Base-by-base conservation (phyloP, 2,329 filamentous ascomycete genomes). In the Phialophora tarda region DNA sequence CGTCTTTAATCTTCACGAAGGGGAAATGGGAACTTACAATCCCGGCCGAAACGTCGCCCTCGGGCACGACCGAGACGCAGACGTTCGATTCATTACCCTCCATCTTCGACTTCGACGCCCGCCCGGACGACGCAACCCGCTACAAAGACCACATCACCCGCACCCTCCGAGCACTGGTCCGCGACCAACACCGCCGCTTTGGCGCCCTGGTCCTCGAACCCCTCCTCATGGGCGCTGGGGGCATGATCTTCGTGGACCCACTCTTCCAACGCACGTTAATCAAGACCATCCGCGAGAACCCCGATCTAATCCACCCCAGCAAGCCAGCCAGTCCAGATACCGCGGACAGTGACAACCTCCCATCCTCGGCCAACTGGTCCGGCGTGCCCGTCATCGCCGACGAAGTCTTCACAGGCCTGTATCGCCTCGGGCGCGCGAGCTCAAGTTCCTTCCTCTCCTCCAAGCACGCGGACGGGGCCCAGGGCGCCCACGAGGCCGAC, bases 401-500 rank as follows among this genome's bases (percentile, higher is more conserved):
- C 74, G 92, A 96, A 75, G 92, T 96, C 41, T 96, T 96, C 78
- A 94, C 91, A 0, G 92, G 92, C 1, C 81, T 96, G 4, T 93
- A 93, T 76, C 90, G 92, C 12, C 86, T 96, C 0, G 92, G 92
- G 1, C 86, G 88, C 47, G 87, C 89, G 74, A 88, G 86, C 0
- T 84, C 91, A 0, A 86, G 90, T 0, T 88, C 88, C 0, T 91
- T 94, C 76, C 84, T 96, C 2, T 41, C 38, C 38, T 44, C 38
- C 14, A 21, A n/a, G 48, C 48, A 28, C 48, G 2, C 21, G 1
- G 48, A 26, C 48, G 47, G 23, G 21, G 17, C 21, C 17, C 44
- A 48, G 21, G 44, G 17, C 50, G n/a, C 34, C 30, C 23, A 47
- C 62, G 28, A 30, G 30, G 30, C 32, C 32, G 32, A 34, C 10